Evolutionary conservation across 352 stramenopile species (phyloP).

Genomic region (Globisporangium camurandrum): DNA sequence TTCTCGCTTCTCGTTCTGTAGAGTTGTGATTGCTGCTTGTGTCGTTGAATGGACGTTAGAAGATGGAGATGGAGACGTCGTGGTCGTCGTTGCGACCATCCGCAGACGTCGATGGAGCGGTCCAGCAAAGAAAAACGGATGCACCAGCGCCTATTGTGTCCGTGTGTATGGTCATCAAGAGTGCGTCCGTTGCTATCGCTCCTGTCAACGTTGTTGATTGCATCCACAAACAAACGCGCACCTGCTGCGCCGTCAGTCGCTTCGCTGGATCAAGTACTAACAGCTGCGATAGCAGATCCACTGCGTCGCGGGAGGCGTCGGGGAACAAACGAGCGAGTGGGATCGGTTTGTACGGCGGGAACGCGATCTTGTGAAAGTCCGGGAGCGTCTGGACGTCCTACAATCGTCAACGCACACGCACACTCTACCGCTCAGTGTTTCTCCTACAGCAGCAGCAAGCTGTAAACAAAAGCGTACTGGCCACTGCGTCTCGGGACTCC

Average conservation of each 20-base stretch:
- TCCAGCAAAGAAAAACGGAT: conserved; percentile 43
- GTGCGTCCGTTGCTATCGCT: too few species aligned
- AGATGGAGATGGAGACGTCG: too few species aligned
- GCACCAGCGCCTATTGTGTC: conserved; percentile 19
- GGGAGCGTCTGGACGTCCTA: conserved; percentile 36
- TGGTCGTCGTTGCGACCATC: too few species aligned
- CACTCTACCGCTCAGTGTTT: too few species aligned
- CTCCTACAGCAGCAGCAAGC: too few species aligned
- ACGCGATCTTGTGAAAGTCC: conserved; percentile 65
- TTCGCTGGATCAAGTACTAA: conserved; percentile 24
- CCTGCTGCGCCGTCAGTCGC: conserved; percentile 36
- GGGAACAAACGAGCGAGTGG: conserved; percentile 35
- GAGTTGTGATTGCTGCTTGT: background rate
- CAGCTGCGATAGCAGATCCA: conserved; percentile 45
- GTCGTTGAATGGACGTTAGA: background rate
- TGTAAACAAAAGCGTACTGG: conserved; percentile 15
- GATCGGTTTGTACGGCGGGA: conserved; percentile 45
- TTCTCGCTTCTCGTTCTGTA: background rate
- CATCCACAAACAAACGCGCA: conserved; percentile 8
- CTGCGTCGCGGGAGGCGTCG: conserved; percentile 24
- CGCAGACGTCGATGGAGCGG: conserved; percentile 17
- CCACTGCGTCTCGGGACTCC: conserved; percentile 46
- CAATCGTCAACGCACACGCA: background rate
- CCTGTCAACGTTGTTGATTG: too few species aligned
- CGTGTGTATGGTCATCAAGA: background rate